phyloP scores from a whole-genome alignment of 345 rosid species.

The Pseudoturritis turrita region DNA sequence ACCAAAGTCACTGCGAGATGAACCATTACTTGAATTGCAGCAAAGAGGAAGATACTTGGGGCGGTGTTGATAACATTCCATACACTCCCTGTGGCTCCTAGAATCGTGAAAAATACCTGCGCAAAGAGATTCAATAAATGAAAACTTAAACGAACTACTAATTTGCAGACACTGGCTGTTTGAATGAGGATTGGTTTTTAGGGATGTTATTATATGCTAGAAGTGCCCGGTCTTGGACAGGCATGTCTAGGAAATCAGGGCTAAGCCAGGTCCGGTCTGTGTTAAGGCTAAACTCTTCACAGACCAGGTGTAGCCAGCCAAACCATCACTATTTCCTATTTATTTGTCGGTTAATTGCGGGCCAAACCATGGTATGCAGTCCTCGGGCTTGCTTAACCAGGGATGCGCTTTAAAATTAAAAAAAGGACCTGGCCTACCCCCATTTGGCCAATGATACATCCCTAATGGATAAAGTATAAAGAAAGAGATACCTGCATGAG shows the following conservation, averaged over 20 bases:
- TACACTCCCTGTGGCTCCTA: slow-evolving; percentile 80
- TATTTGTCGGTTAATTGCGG: not conserved
- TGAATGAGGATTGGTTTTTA: not conserved
- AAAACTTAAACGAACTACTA: not conserved
- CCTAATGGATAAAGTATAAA: not conserved
- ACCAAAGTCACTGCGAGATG: slow-evolving; percentile 55
- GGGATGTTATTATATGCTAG: not conserved
- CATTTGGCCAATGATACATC: not conserved
- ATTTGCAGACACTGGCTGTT: not conserved
- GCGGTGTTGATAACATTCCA: slow-evolving; percentile 68
- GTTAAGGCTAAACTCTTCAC: not conserved
- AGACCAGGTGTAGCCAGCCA: not conserved
- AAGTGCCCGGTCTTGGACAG: too few relatives aligned
- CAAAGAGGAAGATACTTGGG: slow-evolving; percentile 69
- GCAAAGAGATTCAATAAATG: not conserved
- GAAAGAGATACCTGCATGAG: slow-evolving; percentile 67
- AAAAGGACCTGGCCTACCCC: too few relatives aligned
- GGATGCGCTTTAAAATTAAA: not conserved
- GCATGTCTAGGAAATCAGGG: too few relatives aligned
- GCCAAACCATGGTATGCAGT: too few relatives aligned
- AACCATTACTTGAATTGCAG: slow-evolving; percentile 54
- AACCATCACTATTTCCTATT: not conserved
- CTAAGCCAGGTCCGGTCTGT: not conserved
- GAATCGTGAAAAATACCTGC: slow-evolving; percentile 62
- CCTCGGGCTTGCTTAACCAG: too few relatives aligned